Base-by-base conservation (phyloP, 2,329 filamentous ascomycete genomes). In the Clarireedia sp. region DNA sequence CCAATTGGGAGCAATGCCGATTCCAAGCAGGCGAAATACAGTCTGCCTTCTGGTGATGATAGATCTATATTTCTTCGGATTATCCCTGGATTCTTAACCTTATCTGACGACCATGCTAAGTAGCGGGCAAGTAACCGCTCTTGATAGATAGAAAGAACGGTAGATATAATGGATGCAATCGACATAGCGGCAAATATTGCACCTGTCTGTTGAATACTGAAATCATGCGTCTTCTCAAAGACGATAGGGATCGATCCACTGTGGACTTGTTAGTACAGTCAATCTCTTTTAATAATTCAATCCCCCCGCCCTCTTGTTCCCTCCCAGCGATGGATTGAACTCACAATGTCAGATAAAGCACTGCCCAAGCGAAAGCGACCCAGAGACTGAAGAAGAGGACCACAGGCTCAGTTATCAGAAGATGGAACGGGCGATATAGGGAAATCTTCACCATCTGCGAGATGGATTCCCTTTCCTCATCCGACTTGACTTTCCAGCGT, bases 341-440 rank as follows among this genome's bases (percentile, higher is more conserved):
- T 54, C 43, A 54, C 52, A 96, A 92, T 12, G 87, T 89, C 17
- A 96, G 75, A 69, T 96, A 96, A 0, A 96, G 79, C 0, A 95
- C 80, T 0, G 87, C 90, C 91, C 91, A 96, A 19, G 85, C 85
- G 69, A 96, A 96, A 0, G 89, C 79, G 0, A 90, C 86, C 91
- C 91, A 96, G 0, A 95, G 75, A 0, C 86, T 90, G 73, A 96
- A 96, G 74, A 82, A 90, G 71, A 90, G 90, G 14, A 91, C 86
- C 9, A 90, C 84, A 0, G 87, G 85, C 62, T 91, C 87, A 0
- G 87, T 90, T 61, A 85, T 73, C 16, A 91, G 80, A 1, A 91
- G 77, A 64, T 85, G 82, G 68, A 96, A 95, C 0, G 90, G 90
- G 0, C 90, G 80, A 60, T 82, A 83, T 6, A 92, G 71, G 0